These are phyloP conservation scores for Cryomyces minteri DNA, from an alignment of 495 filamentous ascomycete genomes.

Conservation along the genomic window DNA sequence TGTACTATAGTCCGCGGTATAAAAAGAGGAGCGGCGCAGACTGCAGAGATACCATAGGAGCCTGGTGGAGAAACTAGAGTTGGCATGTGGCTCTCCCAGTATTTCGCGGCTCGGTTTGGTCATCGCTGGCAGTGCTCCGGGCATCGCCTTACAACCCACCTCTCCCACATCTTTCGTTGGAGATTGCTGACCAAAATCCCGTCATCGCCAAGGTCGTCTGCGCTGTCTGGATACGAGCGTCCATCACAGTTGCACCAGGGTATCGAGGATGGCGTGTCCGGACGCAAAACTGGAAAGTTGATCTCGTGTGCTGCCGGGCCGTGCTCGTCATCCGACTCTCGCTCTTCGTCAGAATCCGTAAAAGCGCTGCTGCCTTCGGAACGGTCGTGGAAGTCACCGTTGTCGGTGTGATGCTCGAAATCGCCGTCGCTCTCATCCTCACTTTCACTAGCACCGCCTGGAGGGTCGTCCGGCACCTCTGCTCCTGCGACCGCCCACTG, in stretches of 20 bases:
- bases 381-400: constrained; percentile 12
- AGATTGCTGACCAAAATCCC: constrained; percentile 30
- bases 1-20: too few relatives aligned
- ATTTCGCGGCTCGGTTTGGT: background rate
- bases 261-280: constrained; percentile 24
- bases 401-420: constrained; percentile 5
- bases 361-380: constrained; percentile 1
- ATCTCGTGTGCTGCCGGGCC: constrained; percentile 22
- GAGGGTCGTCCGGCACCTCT: constrained; percentile 27
- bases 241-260: constrained; percentile 29
- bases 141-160: constrained; percentile 31
- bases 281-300: constrained; percentile 20
- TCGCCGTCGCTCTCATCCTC: constrained; percentile 15
- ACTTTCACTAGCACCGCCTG: constrained; percentile 19
- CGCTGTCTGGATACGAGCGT: constrained; percentile 14
- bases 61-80: too few relatives aligned
- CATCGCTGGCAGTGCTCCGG: constrained; percentile 13
- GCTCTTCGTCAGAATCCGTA: constrained; percentile 3
- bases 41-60: too few relatives aligned
- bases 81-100: too few relatives aligned
- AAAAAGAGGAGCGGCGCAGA: too few relatives aligned
- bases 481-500: constrained; percentile 17
- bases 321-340: constrained; percentile 9
- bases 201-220: constrained; percentile 39
- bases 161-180: constrained; percentile 43